Evolutionary conservation across 2,329 filamentous ascomycete genomes (phyloP).

Genomic region (Cladosporium sp.): DNA sequence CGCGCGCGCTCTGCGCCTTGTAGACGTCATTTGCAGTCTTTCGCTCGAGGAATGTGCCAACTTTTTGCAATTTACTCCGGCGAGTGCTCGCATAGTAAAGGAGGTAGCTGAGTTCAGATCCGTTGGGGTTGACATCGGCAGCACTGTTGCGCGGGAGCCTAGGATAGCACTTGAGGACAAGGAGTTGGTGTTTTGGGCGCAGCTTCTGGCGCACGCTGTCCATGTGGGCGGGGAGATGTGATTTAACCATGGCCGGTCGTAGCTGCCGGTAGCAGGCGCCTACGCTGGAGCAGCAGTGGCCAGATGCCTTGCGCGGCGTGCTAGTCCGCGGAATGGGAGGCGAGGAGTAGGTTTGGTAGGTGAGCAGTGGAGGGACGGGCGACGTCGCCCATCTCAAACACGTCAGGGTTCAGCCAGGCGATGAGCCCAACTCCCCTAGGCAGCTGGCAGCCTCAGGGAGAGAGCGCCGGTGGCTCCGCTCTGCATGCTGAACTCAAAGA

Average conservation of each 20-base stretch:
- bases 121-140: slow-evolving; percentile 90
- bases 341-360: background rate
- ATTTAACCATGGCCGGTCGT: slow-evolving; percentile 19
- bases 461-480: background rate
- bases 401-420: slow-evolving; percentile 4
- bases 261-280: slow-evolving; percentile 1
- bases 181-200: slow-evolving; percentile 65
- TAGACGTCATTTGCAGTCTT: slow-evolving; percentile 88
- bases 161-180: slow-evolving; percentile 94
- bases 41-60: slow-evolving; percentile 89
- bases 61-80: slow-evolving; percentile 91
- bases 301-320: background rate
- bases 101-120: slow-evolving; percentile 92
- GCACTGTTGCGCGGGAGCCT: slow-evolving; percentile 77
- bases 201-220: slow-evolving; percentile 18
- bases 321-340: slow-evolving; percentile 1
- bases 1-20: slow-evolving; percentile 77
- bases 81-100: slow-evolving; percentile 95
- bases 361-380: background rate
- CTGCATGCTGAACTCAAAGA: background rate
- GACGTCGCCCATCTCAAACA: slow-evolving; percentile 7
- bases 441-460: too few relatives aligned
- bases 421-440: too few relatives aligned
- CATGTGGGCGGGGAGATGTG: slow-evolving; percentile 24
- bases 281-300: slow-evolving; percentile 1